Evolutionary conservation across 1,284 basidiomycete genomes (phyloP), one percentile per base, ranked within the genome.

Genomic region (Ustilago loliicola): DNA sequence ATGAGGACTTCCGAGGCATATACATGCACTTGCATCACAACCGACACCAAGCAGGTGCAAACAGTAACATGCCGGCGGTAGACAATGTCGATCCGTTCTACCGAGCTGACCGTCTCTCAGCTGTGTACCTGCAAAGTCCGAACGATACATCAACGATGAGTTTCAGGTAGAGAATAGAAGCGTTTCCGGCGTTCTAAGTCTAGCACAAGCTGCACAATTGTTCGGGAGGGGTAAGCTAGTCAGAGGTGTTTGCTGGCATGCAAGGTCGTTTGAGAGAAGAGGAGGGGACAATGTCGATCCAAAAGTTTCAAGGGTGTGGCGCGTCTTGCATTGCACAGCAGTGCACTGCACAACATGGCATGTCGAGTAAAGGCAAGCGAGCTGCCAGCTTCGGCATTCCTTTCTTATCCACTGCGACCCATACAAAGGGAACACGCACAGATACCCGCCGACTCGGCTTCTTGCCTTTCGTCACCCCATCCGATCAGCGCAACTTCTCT

Each of bases 1-100:
- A 13, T 27, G 13, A 40, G 58, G 58, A 66, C 21, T 51, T 42
- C 65, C 65, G 65, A 66, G 58, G 58, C 23, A 25, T 54, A 60
- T 61, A 58, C 65, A 61, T 57, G 58, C 53, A 66, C 52, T 34
- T 36, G 52, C 52, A 36, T 53, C 19, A 21, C 13, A 36, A n/a
- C 10, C 52, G 21, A 54, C 0, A n/a, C n/a, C 1, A 21, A 54
- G 32, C 36, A 15, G 17, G 36, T 38, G 36, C 36, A 38, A 50
- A 1, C 9, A 8, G 48, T 25, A 7, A 50, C 48, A 29, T 50
- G 48, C 48, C 48, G 48, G 48, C 48, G 48, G 48, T 30, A 29
- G 17, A 45, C 42, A 45, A 45, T 45, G 42, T 45, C 42, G 42
- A 45, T 21, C 42, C 7, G 19, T 45, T 45, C n/a, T 45, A 45